Conservation (phyloP, 176 grass and related monocot species). For the Oryza brachyantha region DNA sequence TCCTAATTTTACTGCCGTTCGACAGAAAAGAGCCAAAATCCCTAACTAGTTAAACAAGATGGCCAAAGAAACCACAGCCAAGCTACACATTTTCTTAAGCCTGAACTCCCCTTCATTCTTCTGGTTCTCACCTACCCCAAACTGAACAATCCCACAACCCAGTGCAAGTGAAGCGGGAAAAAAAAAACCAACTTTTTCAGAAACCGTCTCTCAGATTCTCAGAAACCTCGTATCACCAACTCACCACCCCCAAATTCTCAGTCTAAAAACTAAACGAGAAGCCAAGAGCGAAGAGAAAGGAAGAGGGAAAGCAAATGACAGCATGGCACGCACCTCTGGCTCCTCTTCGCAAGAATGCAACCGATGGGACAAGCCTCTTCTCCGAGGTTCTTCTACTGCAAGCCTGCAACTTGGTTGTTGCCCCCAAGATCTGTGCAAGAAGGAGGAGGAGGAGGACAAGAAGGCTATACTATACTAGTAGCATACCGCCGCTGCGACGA, state of each 20-base stretch:
- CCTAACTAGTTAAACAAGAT: neutral
- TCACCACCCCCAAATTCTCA: neutral
- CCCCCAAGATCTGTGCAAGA: constrained; percentile 22
- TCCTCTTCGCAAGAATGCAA: neutral
- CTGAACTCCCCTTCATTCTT: neutral
- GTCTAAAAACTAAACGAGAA: neutral
- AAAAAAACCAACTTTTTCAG: neutral
- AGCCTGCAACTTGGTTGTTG: neutral
- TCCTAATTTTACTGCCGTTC: neutral
- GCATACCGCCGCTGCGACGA: neutral
- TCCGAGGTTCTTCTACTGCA: neutral
- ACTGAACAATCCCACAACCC: neutral
- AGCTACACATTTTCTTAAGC: neutral
- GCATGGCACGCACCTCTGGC: constrained; percentile 25
- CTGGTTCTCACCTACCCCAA: neutral
- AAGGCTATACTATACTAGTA: neutral
- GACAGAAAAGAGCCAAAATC: neutral
- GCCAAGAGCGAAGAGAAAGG: neutral
- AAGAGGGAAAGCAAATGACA: neutral
- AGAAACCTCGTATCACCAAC: neutral
- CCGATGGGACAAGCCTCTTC: neutral
- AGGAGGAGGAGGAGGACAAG: neutral
- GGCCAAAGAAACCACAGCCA: neutral
- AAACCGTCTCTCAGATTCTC: neutral
- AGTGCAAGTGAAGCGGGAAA: neutral